These are phyloP conservation scores for Xylaria flabelliformis DNA, from an alignment of 495 filamentous ascomycete genomes.

Conservation along the genomic window DNA sequence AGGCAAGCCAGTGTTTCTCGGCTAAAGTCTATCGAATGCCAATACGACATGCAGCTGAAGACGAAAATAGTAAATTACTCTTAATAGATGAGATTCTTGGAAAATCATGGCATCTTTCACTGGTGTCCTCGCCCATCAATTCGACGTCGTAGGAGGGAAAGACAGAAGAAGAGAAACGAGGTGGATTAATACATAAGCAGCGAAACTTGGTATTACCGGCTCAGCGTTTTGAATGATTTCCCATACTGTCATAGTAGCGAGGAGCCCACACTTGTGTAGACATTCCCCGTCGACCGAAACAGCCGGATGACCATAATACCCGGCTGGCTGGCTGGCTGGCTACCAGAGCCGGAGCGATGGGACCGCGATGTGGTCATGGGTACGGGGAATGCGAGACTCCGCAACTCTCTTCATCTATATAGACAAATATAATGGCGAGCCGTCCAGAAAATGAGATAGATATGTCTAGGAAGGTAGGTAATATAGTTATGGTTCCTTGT, in stretches of 20 bases:
- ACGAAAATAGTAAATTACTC: neutral
- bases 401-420: neutral
- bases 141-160: neutral
- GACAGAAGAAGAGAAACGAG: no score
- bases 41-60: neutral
- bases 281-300: neutral
- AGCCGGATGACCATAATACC: slow-evolving; percentile 10
- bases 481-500: neutral
- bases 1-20: neutral
- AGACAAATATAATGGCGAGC: neutral
- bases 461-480: neutral
- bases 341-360: neutral
- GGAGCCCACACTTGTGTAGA: neutral
- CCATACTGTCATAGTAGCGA: neutral
- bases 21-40: neutral
- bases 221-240: neutral
- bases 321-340: neutral
- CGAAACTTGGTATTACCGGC: neutral
- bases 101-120: neutral
- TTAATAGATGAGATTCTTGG: neutral
- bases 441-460: neutral
- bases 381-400: neutral
- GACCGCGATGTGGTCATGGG: neutral
- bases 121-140: neutral
- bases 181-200: neutral